Percentiles rank a stretch among this genome's conserved stretches.
phyloP scores from a whole-genome alignment of 768 basidiomycete genomes.

The Phylloporus rhodoxanthus region DNA sequence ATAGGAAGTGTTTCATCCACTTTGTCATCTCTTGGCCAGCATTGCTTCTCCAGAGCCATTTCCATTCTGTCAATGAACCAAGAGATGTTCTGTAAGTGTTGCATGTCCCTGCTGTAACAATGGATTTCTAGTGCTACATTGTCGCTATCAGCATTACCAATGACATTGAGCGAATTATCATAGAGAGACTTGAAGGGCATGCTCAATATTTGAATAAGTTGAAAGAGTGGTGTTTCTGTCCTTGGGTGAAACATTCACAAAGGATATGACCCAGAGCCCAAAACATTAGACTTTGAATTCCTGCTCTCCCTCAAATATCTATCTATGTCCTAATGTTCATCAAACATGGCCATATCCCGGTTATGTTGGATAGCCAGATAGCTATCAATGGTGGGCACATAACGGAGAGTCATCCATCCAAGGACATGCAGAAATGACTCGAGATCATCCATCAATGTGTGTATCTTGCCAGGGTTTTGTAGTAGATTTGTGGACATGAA shows the following conservation, averaged over 20 bases:
- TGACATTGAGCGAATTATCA: background rate
- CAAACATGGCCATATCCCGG: background rate
- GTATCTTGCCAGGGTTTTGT: conserved; percentile 10
- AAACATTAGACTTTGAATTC: too few species aligned
- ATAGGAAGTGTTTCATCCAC: background rate
- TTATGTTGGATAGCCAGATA: background rate
- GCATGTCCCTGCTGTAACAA: background rate
- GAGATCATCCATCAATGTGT: conserved; percentile 25
- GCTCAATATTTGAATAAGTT: background rate
- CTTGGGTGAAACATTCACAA: background rate
- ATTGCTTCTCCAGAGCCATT: background rate
- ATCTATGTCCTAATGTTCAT: background rate
- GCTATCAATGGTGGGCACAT: background rate
- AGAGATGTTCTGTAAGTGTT: background rate
- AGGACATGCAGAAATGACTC: conserved; percentile 27
- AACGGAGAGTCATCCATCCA: background rate
- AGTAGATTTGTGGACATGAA: conserved; percentile 15
- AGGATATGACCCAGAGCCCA: background rate
- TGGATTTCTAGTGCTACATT: too few species aligned
- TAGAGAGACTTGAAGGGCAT: background rate
- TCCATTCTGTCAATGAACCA: background rate
- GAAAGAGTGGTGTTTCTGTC: background rate
- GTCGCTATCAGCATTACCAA: too few species aligned
- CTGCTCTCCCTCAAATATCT: too few species aligned
- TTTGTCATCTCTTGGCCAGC: conserved; percentile 1